Conservation (phyloP, 371 early-diverging fungal genomes). For the Mucor lusitanicus region DNA sequence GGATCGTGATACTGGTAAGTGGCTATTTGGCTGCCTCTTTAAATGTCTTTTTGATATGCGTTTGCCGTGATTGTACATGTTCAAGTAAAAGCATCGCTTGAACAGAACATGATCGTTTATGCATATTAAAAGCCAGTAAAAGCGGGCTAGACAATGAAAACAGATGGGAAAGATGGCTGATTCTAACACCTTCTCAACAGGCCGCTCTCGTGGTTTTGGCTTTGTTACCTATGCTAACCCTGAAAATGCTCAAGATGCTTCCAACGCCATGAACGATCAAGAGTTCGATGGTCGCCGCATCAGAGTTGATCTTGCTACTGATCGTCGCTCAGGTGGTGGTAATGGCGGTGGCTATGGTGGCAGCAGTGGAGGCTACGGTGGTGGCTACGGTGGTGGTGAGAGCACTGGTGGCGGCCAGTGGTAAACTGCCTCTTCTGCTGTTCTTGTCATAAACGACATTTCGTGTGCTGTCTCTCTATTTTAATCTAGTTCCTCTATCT, state of each 20-base stretch:
- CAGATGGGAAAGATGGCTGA: not conserved
- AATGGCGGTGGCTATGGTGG: not conserved
- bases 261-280: not conserved
- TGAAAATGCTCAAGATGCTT: not conserved
- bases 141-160: no score
- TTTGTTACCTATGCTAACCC: not conserved
- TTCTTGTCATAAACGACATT: not conserved
- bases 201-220: slow-evolving; percentile 3
- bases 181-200: not conserved
- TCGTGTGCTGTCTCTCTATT: no score
- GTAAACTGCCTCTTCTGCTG: not conserved
- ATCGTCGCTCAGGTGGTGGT: not conserved
- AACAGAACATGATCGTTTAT: no score
- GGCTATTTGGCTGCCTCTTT: no score
- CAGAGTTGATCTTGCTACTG: slow-evolving; percentile 11
- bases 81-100: not conserved
- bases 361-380: not conserved
- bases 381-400: not conserved
- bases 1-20: slow-evolving; percentile 13
- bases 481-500: no score
- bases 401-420: not conserved
- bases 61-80: not conserved
- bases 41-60: no score
- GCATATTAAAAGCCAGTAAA: no score
- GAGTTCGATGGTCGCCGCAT: slow-evolving; percentile 5